Conservation (phyloP, 805 yeast genomes). For the Starmerella stigmatis region DNA sequence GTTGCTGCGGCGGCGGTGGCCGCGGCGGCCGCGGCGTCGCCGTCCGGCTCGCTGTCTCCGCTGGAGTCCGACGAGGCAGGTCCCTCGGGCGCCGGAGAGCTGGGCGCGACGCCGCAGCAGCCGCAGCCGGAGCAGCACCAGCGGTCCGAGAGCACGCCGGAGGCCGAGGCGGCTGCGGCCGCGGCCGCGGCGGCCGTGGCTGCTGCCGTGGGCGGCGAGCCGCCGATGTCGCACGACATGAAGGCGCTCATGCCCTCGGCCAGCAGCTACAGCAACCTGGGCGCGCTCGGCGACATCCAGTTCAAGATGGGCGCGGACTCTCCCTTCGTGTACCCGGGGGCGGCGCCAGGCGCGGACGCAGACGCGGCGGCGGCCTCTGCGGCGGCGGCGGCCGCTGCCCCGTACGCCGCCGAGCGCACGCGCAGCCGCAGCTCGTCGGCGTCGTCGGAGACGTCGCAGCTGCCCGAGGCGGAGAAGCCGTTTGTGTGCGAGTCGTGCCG, state of each 20-base stretch:
- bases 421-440: constrained; percentile 12
- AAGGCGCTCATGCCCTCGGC: constrained; percentile 3
- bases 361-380: neutral
- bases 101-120: neutral
- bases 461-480: constrained; percentile 25
- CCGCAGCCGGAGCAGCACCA: neutral
- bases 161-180: too few relatives aligned
- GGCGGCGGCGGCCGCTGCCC: neutral
- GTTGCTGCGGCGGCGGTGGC: constrained; percentile 9
- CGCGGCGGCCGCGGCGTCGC: neutral
- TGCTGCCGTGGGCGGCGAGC: neutral
- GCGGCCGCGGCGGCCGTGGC: too few relatives aligned
- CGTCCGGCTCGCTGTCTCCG: neutral
- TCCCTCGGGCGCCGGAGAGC: neutral
- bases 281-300: neutral
- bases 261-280: neutral
- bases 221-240: neutral
- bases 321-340: constrained; percentile 4
- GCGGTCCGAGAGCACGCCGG: too few relatives aligned
- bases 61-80: constrained; percentile 4
- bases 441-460: neutral
- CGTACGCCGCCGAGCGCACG: neutral
- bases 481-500: constrained; percentile 32
- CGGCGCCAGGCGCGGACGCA: neutral
- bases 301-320: neutral